A percentile compares a stretch with the other conserved stretches of the same genome.
phyloP scores from a whole-genome alignment of 768 basidiomycete genomes.

The Lentinus tigrinus region DNA sequence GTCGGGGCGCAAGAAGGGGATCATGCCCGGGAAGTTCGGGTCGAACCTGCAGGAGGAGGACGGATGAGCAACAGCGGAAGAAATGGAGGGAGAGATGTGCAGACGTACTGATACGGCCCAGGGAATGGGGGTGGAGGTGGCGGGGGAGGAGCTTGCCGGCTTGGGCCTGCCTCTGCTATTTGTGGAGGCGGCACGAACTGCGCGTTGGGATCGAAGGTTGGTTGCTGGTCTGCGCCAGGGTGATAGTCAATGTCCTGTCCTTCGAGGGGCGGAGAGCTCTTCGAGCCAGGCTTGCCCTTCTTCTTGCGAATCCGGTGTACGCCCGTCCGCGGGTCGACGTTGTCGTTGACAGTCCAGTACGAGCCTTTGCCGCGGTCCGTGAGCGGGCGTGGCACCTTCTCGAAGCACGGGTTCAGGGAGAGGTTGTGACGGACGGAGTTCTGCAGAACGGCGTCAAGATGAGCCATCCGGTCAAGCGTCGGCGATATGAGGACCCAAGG shows the following conservation, averaged over 20 bases:
- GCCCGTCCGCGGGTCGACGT: slow-evolving; percentile 85
- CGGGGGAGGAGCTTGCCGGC: slow-evolving; percentile 35
- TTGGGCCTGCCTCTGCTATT: slow-evolving; percentile 65
- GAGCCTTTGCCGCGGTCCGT: slow-evolving; percentile 90
- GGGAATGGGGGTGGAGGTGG: slow-evolving; percentile 58
- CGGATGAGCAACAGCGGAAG: background rate
- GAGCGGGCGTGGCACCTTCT: slow-evolving; percentile 87
- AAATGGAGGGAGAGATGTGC: slow-evolving; percentile 25
- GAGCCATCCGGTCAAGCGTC: slow-evolving; percentile 37
- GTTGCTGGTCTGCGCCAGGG: slow-evolving; percentile 40
- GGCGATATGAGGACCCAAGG: background rate
- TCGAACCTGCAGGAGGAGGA: slow-evolving; percentile 52
- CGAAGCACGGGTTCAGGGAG: slow-evolving; percentile 87
- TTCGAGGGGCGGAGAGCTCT: slow-evolving; percentile 50
- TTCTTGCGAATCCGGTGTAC: slow-evolving; percentile 89
- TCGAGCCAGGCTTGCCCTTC: slow-evolving; percentile 59
- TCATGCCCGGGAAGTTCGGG: slow-evolving; percentile 59
- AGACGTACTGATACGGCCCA: slow-evolving; percentile 52
- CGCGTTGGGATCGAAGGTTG: slow-evolving; percentile 51
- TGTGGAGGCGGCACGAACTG: slow-evolving; percentile 55
- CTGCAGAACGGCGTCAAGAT: slow-evolving; percentile 56
- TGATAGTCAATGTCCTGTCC: slow-evolving; percentile 59
- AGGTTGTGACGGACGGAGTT: slow-evolving; percentile 91
- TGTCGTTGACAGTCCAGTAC: slow-evolving; percentile 91
- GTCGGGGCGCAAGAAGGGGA: slow-evolving; percentile 60